phyloP scores from a whole-genome alignment of 176 grass and related monocot species.

The Raddia guianensis region DNA sequence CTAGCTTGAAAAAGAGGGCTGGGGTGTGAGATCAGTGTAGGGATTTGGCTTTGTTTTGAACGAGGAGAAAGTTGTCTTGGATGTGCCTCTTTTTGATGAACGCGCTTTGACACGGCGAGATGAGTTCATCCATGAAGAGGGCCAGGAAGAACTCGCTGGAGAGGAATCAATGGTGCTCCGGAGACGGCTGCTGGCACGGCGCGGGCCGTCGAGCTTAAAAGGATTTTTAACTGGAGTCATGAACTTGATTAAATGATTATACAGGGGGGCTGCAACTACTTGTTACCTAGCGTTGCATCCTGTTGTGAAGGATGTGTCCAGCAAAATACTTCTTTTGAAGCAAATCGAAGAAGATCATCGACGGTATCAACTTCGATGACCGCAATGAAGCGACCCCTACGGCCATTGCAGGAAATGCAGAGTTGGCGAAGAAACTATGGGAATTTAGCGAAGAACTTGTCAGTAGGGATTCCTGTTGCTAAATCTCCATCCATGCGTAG shows the following conservation, averaged over 20 bases:
- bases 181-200: constrained; percentile 8
- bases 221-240: background rate
- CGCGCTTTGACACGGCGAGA: too few relatives aligned
- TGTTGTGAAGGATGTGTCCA: constrained; percentile 47
- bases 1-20: too few relatives aligned
- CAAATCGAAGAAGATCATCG: too few relatives aligned
- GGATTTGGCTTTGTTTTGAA: too few relatives aligned
- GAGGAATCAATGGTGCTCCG: background rate
- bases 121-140: too few relatives aligned
- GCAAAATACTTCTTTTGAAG: constrained; percentile 15
- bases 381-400: constrained; percentile 51
- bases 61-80: too few relatives aligned
- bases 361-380: constrained; percentile 27
- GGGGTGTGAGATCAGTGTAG: too few relatives aligned
- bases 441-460: constrained; percentile 10
- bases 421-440: constrained; percentile 50
- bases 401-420: constrained; percentile 42
- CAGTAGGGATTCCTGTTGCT: too few relatives aligned
- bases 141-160: too few relatives aligned
- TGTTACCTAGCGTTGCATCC: constrained; percentile 44
- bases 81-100: too few relatives aligned
- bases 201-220: constrained; percentile 41
- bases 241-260: constrained; percentile 19
- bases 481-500: too few relatives aligned
- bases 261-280: constrained; percentile 53